These are phyloP conservation scores for Vitis hybrid DNA, from an alignment of 177 flowering plant genomes.

Conservation along the genomic window DNA sequence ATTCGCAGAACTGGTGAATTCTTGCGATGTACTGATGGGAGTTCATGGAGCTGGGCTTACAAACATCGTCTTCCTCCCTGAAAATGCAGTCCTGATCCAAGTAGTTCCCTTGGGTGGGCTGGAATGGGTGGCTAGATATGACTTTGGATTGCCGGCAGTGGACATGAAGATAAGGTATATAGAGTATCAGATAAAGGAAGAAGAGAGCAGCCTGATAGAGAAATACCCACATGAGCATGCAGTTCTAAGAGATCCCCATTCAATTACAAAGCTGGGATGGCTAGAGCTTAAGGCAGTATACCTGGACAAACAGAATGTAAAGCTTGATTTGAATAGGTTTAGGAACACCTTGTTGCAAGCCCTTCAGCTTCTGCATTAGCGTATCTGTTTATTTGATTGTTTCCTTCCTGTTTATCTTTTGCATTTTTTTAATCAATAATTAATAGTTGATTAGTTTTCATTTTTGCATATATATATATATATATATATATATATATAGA, in stretches of 20 bases:
- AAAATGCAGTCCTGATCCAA: constrained; percentile 61
- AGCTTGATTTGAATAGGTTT: constrained; percentile 40
- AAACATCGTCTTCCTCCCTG: constrained; percentile 68
- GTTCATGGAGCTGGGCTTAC: constrained; percentile 75
- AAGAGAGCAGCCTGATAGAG: constrained; percentile 45
- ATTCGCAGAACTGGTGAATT: constrained; percentile 47
- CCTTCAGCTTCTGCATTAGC: constrained; percentile 39
- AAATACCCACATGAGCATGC: constrained; percentile 37
- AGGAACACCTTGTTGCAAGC: constrained; percentile 26
- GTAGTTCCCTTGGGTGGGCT: constrained; percentile 51
- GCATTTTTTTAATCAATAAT: too few species aligned
- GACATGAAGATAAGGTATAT: constrained; percentile 44
- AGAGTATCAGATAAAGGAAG: constrained; percentile 33
- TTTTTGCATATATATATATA: too few species aligned
- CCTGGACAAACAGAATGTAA: constrained; percentile 45
- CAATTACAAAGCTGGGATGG: constrained; percentile 32
- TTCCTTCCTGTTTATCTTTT: too few species aligned
- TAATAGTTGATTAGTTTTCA: too few species aligned
- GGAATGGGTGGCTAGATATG: constrained; percentile 35
- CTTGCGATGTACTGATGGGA: constrained; percentile 60
- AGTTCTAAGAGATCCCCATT: constrained; percentile 40
- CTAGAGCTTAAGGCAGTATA: constrained; percentile 24
- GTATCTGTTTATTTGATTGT: too few species aligned
- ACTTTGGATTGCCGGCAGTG: constrained; percentile 38
- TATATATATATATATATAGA: too few species aligned